Base-by-base conservation (phyloP, 768 basidiomycete genomes). In the Tulasnella sp. region DNA sequence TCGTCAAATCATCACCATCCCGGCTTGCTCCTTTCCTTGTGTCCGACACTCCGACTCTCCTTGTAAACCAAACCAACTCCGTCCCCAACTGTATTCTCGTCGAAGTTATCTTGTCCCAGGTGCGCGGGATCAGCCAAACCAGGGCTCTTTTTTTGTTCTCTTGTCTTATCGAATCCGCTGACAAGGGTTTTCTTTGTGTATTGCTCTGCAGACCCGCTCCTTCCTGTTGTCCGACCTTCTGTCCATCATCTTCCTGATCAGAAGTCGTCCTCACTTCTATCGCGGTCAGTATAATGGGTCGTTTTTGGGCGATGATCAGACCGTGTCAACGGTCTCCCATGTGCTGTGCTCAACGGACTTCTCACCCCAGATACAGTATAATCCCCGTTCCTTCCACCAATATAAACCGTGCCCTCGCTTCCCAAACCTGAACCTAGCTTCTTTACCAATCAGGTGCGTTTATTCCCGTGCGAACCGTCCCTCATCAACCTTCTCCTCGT, bases 321-420 rank as follows among this genome's bases (percentile, higher is more conserved):
- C 51, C 23, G 51, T 51, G 51, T 67, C 23, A 67, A 29, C 61
- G 5, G 6, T 29, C 32, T 26, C 55, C 23, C n/a, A 57, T 29
- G 29, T 44, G 44, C 23, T 51, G 51, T 51, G 44, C 55, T 57
- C 5, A 67, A 67, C 61, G 61, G 29, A 35, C 61, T 67, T 67
- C 61, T 35, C 61, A 26, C 61, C 61, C 61, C 61, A 67, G 61
- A 67, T 67, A 67, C 61, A 18, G 61, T 32, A 67, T 67, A 67
- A 26, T 67, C 61, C 61, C 61, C 61, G 61, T 67, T 35, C 61
- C 61, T 67, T 67, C 61, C 5, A n/a, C 32, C 61, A 67, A 67
- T 67, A 67, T 29, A 67, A 67, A 67, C 26, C 61, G 6, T 10
- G 29, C 61, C 61, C 61, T 29, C 23, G n/a, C 61, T 67, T 67